Evolutionary conservation across 208 protist genomes (phyloP).

Genomic region (Endotrypanum monterogeii): DNA sequence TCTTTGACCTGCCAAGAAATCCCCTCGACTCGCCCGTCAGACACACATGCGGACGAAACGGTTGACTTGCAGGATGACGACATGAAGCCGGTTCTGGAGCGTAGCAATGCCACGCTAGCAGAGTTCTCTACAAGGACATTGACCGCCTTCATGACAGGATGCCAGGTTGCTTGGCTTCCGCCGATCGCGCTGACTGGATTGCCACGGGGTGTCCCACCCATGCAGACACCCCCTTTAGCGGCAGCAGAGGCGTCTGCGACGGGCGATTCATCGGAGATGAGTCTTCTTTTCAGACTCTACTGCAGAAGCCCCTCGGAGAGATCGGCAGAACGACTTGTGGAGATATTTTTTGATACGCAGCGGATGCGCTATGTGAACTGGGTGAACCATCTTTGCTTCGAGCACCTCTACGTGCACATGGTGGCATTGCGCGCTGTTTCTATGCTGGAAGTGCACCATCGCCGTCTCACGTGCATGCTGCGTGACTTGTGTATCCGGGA

Average conservation of each 20-base stretch:
- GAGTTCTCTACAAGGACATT: conserved; percentile 19
- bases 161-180: conserved; percentile 20
- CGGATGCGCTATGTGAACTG: conserved; percentile 34
- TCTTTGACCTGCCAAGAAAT: background rate
- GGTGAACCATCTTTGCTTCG: conserved; percentile 51
- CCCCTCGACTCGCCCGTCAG: background rate
- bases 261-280: conserved; percentile 7
- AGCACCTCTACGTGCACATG: conserved; percentile 48
- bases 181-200: background rate
- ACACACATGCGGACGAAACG: background rate
- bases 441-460: conserved; percentile 50
- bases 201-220: too few species aligned
- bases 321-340: conserved; percentile 4
- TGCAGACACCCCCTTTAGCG: background rate
- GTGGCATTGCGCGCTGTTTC: conserved; percentile 43
- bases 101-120: conserved; percentile 6
- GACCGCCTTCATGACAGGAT: conserved; percentile 17
- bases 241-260: background rate
- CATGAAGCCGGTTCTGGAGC: conserved; percentile 1
- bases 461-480: conserved; percentile 61
- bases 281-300: conserved; percentile 20
- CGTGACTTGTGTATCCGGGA: conserved; percentile 66
- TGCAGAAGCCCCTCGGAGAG: background rate
- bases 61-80: background rate
- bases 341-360: conserved; percentile 30